Conservation (phyloP, 2,329 filamentous ascomycete genomes). For the Hymenoscyphus linearis region DNA sequence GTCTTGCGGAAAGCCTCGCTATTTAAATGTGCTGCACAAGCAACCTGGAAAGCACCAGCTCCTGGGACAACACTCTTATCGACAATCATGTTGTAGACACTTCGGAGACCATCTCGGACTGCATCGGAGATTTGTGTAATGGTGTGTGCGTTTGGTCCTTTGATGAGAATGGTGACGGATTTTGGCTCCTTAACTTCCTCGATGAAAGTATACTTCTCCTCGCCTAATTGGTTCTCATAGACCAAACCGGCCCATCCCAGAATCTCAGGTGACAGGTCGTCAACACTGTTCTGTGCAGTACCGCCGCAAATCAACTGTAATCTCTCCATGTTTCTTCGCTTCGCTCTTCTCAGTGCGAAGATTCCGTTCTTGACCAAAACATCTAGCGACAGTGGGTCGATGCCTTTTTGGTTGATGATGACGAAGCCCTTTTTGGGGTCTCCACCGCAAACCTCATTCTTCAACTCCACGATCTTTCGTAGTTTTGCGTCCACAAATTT, state of each 20-base stretch:
- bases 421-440: conserved; percentile 95
- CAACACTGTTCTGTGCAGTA: conserved; percentile 88
- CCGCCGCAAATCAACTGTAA: conserved; percentile 93
- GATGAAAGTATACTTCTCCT: conserved; percentile 98
- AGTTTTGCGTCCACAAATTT: conserved; percentile 94
- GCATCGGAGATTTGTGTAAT: conserved; percentile 96
- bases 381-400: conserved; percentile 91
- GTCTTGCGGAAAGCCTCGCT: conserved; percentile 82
- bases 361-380: conserved; percentile 98
- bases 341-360: conserved; percentile 85
- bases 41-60: conserved; percentile 92
- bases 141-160: conserved; percentile 94
- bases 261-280: conserved; percentile 80
- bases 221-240: conserved; percentile 94
- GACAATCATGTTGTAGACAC: conserved; percentile 99
- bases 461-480: conserved; percentile 94
- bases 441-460: conserved; percentile 93
- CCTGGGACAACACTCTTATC: conserved; percentile 93
- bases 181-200: conserved; percentile 99
- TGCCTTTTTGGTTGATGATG: conserved; percentile 98
- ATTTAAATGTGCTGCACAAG: conserved; percentile 80
- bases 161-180: conserved; percentile 95
- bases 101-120: conserved; percentile 87
- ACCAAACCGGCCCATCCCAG: conserved; percentile 95
- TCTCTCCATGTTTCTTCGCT: conserved; percentile 98